A percentile compares a stretch with the other conserved stretches of the same genome.
Evolutionary conservation across 1,284 basidiomycete genomes (phyloP).

Genomic region (Ganoderma meredithae): DNA sequence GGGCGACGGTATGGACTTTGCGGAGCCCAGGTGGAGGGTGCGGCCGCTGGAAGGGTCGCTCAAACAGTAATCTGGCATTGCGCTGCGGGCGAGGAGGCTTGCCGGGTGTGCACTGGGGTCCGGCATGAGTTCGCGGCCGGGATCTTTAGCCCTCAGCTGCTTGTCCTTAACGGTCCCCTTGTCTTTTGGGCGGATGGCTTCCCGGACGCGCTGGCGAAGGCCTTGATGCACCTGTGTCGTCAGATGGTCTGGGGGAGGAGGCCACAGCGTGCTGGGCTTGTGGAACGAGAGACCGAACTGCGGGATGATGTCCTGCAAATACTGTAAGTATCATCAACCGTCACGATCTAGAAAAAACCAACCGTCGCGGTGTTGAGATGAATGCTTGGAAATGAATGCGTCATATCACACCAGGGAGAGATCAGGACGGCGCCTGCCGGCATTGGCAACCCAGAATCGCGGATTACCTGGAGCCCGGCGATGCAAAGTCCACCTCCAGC

Average conservation of each 20-base stretch:
- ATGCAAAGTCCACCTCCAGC: conserved; percentile 92
- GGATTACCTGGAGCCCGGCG: conserved; percentile 90
- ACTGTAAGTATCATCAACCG: no score
- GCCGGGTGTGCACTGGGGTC: neutral
- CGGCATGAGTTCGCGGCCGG: neutral
- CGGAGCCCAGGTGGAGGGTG: conserved; percentile 51
- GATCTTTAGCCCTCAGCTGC: neutral
- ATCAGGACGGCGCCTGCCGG: conserved; percentile 89
- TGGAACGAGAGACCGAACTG: conserved; percentile 72
- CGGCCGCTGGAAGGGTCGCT: conserved; percentile 23
- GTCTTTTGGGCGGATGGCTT: conserved; percentile 54
- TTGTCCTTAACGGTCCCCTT: neutral
- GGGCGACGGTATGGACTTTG: conserved; percentile 50
- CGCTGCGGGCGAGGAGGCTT: conserved; percentile 10
- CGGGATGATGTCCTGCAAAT: conserved; percentile 85
- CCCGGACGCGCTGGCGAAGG: conserved; percentile 68
- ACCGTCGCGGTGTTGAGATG: conserved; percentile 85
- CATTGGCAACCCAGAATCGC: conserved; percentile 83
- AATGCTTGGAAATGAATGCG: conserved; percentile 93
- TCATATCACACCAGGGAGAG: conserved; percentile 94
- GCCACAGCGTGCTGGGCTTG: conserved; percentile 92
- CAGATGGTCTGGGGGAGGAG: conserved; percentile 83
- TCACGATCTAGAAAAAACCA: no score
- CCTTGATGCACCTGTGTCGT: conserved; percentile 68
- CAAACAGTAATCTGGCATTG: conserved; percentile 24